Conservation (phyloP, 305 asterid genomes). For the Petunia hybrid region DNA sequence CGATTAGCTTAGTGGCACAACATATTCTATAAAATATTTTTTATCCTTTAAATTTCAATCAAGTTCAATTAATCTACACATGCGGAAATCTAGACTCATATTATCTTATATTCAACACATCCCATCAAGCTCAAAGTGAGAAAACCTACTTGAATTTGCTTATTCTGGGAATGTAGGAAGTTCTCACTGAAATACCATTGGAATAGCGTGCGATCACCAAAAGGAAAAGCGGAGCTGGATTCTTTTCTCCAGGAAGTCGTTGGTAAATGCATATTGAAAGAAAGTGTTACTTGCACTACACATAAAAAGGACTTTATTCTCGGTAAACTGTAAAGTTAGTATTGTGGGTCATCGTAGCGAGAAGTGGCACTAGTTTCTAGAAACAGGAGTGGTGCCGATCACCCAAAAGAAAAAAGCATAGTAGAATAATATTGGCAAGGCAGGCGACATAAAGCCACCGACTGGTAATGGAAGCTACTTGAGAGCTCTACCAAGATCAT, state of each 20-base stretch:
- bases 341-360: background rate
- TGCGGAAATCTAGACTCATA: background rate
- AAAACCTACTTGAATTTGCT: background rate
- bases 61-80: background rate
- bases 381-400: background rate
- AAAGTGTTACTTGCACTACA: background rate
- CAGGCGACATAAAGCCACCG: background rate
- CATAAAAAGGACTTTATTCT: background rate
- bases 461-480: background rate
- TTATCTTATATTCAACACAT: slow-evolving; percentile 1
- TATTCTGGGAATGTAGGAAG: background rate
- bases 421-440: slow-evolving; percentile 4
- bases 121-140: background rate
- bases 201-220: background rate
- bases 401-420: background rate
- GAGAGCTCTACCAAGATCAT: background rate
- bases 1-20: background rate
- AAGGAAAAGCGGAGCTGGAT: background rate
- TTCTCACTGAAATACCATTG: background rate
- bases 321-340: background rate
- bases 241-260: background rate
- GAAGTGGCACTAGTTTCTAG: background rate
- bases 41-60: background rate
- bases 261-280: background rate
- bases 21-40: background rate